These are phyloP conservation scores for Acanthamoeba sp. DNA, from an alignment of 208 protist genomes.

Conservation along the genomic window DNA sequence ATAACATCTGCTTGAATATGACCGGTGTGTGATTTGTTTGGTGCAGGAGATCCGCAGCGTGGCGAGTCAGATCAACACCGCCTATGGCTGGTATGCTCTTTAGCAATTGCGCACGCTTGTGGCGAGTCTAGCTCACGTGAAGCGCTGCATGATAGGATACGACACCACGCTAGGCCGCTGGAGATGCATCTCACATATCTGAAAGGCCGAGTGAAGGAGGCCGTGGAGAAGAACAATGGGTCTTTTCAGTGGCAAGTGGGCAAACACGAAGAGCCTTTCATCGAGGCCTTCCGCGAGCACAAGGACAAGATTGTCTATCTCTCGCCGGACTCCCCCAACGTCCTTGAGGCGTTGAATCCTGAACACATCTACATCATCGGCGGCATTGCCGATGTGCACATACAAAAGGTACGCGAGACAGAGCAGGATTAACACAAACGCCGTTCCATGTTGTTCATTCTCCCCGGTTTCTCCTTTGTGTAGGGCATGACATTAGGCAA, in stretches of 20 bases:
- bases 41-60: slow-evolving; percentile 66
- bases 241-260: slow-evolving; percentile 55
- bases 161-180: neutral
- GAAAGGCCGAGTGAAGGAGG: slow-evolving; percentile 30
- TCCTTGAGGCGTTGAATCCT: slow-evolving; percentile 22
- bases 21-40: neutral
- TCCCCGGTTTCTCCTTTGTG: neutral
- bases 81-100: slow-evolving; percentile 29
- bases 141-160: neutral
- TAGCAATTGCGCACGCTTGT: neutral
- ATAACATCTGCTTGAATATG: no score
- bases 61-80: slow-evolving; percentile 64
- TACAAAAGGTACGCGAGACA: neutral
- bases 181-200: slow-evolving; percentile 52
- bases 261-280: slow-evolving; percentile 31
- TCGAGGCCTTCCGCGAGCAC: slow-evolving; percentile 40
- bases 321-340: slow-evolving; percentile 51
- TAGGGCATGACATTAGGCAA: slow-evolving; percentile 63
- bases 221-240: neutral
- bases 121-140: neutral
- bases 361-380: slow-evolving; percentile 73
- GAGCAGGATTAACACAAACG: no score
- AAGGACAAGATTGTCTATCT: slow-evolving; percentile 62
- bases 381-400: slow-evolving; percentile 67
- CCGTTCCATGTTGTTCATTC: neutral